phyloP scores from a whole-genome alignment of 2,329 filamentous ascomycete species.

The Paradendryphiella salina region DNA sequence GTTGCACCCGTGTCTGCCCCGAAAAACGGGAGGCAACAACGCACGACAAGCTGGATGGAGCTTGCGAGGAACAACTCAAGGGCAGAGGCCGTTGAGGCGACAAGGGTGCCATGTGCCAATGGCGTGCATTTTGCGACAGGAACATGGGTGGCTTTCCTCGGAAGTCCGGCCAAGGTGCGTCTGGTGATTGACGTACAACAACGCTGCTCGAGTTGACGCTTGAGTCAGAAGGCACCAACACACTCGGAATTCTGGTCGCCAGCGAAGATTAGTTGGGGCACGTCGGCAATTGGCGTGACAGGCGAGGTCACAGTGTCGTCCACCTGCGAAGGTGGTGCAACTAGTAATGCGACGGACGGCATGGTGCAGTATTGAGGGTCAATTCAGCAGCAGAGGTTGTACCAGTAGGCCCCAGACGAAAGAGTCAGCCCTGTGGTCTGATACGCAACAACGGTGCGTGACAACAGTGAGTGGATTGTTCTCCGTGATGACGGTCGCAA shows the following conservation, averaged over 20 bases:
- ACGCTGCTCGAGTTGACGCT: conserved; percentile 10
- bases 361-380: conserved; percentile 2
- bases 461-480: conserved; percentile 33
- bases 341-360: conserved; percentile 9
- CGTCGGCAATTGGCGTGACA: background rate
- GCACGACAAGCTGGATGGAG: conserved; percentile 13
- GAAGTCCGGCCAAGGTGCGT: conserved; percentile 17
- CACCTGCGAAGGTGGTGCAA: conserved; percentile 8
- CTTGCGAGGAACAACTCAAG: too few relatives aligned
- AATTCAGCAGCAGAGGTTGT: conserved; percentile 17
- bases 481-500: conserved; percentile 33
- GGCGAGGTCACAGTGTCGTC: background rate
- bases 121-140: conserved; percentile 21
- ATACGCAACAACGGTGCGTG: conserved; percentile 21
- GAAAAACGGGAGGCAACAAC: conserved; percentile 16
- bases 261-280: background rate
- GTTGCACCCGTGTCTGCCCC: conserved; percentile 35
- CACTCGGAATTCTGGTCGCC: conserved; percentile 1
- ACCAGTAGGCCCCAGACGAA: conserved; percentile 6
- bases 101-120: conserved; percentile 46
- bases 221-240: conserved; percentile 12
- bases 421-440: conserved; percentile 30
- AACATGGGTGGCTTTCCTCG: conserved; percentile 22
- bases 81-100: conserved; percentile 23
- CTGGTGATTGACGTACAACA: background rate